A percentile compares a stretch with the other conserved stretches of the same genome.
phyloP scores from a whole-genome alignment of 2,329 filamentous ascomycete genomes.

The Clathrospora elynae region DNA sequence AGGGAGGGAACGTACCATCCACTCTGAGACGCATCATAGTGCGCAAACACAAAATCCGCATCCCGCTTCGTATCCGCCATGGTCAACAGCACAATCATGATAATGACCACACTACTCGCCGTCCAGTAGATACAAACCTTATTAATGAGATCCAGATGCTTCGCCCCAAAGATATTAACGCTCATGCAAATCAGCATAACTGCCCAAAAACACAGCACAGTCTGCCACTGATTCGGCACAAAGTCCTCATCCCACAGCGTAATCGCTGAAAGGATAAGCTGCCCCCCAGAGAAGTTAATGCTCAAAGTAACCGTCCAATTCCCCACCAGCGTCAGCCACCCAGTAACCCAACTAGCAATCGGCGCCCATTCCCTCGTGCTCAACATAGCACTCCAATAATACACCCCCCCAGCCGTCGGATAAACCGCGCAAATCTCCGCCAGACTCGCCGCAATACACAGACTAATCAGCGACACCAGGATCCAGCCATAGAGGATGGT shows the following conservation, averaged over 20 bases:
- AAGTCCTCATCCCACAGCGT: conserved; percentile 73
- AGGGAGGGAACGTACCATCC: conserved; percentile 60
- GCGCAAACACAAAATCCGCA: conserved; percentile 68
- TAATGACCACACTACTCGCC: conserved; percentile 67
- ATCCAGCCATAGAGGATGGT: conserved; percentile 75
- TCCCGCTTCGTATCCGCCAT: conserved; percentile 64
- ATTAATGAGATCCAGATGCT: conserved; percentile 70
- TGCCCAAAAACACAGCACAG: conserved; percentile 72
- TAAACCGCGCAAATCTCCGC: conserved; percentile 78
- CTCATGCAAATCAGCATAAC: conserved; percentile 68
- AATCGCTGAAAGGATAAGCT: conserved; percentile 68
- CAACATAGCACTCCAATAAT: conserved; percentile 72
- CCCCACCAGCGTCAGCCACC: conserved; percentile 73
- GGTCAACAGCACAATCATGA: conserved; percentile 66
- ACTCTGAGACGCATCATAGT: conserved; percentile 68
- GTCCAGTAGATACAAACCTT: conserved; percentile 78
- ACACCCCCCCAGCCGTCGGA: conserved; percentile 75
- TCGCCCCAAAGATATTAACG: conserved; percentile 68
- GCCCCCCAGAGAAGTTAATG: conserved; percentile 72
- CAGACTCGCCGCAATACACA: conserved; percentile 71
- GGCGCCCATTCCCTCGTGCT: conserved; percentile 68
- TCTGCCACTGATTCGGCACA: conserved; percentile 70
- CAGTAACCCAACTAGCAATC: conserved; percentile 70
- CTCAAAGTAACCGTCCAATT: conserved; percentile 70
- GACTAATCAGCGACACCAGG: conserved; percentile 67